Base-by-base conservation (phyloP, 148 eudicot genomes). In the Rhododendron simsii region DNA sequence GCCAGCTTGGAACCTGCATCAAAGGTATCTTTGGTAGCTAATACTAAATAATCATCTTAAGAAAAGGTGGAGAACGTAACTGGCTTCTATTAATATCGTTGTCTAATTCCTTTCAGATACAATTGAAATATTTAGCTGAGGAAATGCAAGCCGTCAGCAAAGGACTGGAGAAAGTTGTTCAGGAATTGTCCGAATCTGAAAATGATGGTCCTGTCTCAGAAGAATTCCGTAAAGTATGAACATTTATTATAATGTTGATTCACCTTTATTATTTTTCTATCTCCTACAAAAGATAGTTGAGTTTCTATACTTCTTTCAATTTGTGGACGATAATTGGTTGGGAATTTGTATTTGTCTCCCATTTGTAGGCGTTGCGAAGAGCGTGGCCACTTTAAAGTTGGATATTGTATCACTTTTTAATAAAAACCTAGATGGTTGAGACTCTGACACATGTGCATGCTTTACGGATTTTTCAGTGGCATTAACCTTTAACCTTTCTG, bases 71-170 rank as follows among this genome's bases (percentile, higher is more conserved):
- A 35, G 50, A 30, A 80, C 28, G 75, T 87, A 78, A 41, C 75
- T 81, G n/a, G 79, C 81, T 71, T 83, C 59, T 44, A 23, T 61
- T 84, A 35, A 75, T 80, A 59, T 11, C n/a, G 44, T 65, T 84
- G 26, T 74, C 69, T 51, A 83, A 85, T 67, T 89, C 39, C 78
- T 51, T 88, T 39, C 92, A 96, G 99, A 89, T 96, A 71, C 99
- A 95, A 92, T 48, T 94, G 86, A 96, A 94, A 83, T 89, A 63
- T 78, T 89, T 96, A 90, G 98, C 98, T 9, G 98, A 95, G 90
- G 98, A 95, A 90, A 96, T 95, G 98, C 95, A 95, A 88, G 93
- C 98, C n/a, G 89, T 95, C n/a, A 94, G 89, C 90, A 93, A 93
- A 89, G 98, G 98, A 35, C 91, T 96, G 23, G 98, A 96, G 89